phyloP scores from a whole-genome alignment of 345 rosid species.

The Hypericum androsaemum region DNA sequence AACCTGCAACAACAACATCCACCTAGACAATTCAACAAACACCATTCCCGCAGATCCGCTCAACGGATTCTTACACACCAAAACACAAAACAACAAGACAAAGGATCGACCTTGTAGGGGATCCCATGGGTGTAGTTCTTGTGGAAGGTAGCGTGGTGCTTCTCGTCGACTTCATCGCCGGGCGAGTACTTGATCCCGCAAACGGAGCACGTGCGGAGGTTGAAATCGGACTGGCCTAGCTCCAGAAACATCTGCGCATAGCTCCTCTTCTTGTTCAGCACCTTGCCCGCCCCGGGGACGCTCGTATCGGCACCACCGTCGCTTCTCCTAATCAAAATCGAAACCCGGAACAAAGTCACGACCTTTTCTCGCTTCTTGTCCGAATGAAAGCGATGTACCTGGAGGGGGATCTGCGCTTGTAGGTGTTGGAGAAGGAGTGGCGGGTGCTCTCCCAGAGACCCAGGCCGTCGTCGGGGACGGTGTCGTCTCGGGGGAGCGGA shows the following conservation, averaged over 20 bases:
- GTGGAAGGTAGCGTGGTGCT: conserved; percentile 55
- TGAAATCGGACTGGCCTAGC: conserved; percentile 82
- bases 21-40: neutral
- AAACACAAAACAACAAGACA: neutral
- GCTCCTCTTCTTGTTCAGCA: conserved; percentile 59
- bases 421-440: conserved; percentile 35
- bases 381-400: too few relatives aligned
- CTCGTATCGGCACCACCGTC: neutral
- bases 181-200: conserved; percentile 64
- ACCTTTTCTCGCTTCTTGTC: too few relatives aligned
- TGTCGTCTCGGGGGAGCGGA: conserved; percentile 12
- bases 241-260: conserved; percentile 77
- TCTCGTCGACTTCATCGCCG: conserved; percentile 70
- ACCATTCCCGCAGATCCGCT: neutral
- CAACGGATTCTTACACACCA: neutral
- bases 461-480: conserved; percentile 31
- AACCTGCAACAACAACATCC: conserved; percentile 31
- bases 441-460: conserved; percentile 30
- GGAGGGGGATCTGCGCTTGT: conserved; percentile 35
- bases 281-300: conserved; percentile 10
- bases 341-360: neutral
- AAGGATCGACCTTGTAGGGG: conserved; percentile 47
- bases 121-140: conserved; percentile 54
- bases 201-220: conserved; percentile 41
- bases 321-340: neutral